Evolutionary conservation across 2,329 filamentous ascomycete species (phyloP).

Genomic region (Fusarium concolor): DNA sequence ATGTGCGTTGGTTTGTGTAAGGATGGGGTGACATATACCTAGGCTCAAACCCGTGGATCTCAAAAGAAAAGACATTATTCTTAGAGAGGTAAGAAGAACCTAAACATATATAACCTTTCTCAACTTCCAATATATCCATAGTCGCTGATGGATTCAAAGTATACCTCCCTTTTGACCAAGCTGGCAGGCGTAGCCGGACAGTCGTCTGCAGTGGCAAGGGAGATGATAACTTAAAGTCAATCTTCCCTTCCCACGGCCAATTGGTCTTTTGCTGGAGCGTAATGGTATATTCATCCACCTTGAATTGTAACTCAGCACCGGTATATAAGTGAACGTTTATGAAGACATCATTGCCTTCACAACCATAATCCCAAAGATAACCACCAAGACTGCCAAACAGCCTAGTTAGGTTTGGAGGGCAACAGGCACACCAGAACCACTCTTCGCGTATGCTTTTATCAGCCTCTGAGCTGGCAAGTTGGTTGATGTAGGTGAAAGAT

Average conservation of each 20-base stretch:
- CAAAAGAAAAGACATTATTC: slow-evolving; percentile 52
- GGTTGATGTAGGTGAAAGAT: slow-evolving; percentile 71
- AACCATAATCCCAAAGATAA: slow-evolving; percentile 63
- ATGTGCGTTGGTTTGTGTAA: slow-evolving; percentile 63
- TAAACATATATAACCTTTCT: slow-evolving; percentile 64
- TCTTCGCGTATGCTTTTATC: not conserved
- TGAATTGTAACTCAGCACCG: slow-evolving; percentile 57
- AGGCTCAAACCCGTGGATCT: slow-evolving; percentile 58
- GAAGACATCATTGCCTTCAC: slow-evolving; percentile 46
- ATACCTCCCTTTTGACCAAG: slow-evolving; percentile 47
- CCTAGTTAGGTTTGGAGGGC: slow-evolving; percentile 68
- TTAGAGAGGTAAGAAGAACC: slow-evolving; percentile 54
- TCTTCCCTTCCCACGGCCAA: slow-evolving; percentile 63
- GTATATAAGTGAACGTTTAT: slow-evolving; percentile 68
- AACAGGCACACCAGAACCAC: slow-evolving; percentile 67
- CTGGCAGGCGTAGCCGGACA: not conserved
- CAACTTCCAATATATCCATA: slow-evolving; percentile 29
- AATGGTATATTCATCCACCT: slow-evolving; percentile 49
- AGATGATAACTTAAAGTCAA: not conserved
- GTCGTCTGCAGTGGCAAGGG: not conserved
- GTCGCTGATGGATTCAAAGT: slow-evolving; percentile 51
- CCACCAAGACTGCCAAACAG: slow-evolving; percentile 67
- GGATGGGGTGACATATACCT: slow-evolving; percentile 65
- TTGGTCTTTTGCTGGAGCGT: slow-evolving; percentile 56
- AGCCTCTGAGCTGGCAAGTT: slow-evolving; percentile 59